Evolutionary conservation across 257 asterid genomes (phyloP), one percentile per base, ranked within the genome.

Genomic region (Ilex asprella): DNA sequence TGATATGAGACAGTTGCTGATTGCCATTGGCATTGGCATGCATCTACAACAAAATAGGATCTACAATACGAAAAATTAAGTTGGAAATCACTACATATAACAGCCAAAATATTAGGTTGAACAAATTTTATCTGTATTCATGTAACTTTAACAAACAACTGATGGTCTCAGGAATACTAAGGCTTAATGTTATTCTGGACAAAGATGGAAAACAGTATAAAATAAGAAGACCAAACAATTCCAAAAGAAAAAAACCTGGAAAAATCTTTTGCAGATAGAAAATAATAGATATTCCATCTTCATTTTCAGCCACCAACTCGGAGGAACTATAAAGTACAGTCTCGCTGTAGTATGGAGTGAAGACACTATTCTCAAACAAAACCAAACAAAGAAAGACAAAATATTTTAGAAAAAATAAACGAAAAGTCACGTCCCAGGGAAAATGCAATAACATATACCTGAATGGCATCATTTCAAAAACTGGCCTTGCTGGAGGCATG

Each of bases 281-380:
- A 71, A 92, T 79, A 58, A 62, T 86, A 55, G 99, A 88, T 77
- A 92, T 89, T 71, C 99, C 99, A 85, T 92, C 99, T 80, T 92
- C 99, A 79, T 92, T 92, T 73, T 92, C 99, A 73, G 56, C 77
- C 73, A 92, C 89, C 83, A 92, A 72, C 63, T 92, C 99, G 41
- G 84, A 80, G 72, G 84, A 81, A 85, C 99, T 89, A 75, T 92
- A 92, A 65, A 92, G 97, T 74, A 92, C 99, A 12, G 95, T 89
- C 82, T 92, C 99, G 57, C 99, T 92, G 81, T 92, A 92, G 82
- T 92, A 92, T 5, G 99, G 99, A 3, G 99, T 92, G 95, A 92
- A 92, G 77, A 92, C 99, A 73, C 98, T 91, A 71, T 78, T 68
- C 41, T 43, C 68, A 76, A 71, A 52, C 60, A 71, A 75, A 74